Base-by-base conservation (phyloP, 495 filamentous ascomycete species). In the Cercophora sp. region DNA sequence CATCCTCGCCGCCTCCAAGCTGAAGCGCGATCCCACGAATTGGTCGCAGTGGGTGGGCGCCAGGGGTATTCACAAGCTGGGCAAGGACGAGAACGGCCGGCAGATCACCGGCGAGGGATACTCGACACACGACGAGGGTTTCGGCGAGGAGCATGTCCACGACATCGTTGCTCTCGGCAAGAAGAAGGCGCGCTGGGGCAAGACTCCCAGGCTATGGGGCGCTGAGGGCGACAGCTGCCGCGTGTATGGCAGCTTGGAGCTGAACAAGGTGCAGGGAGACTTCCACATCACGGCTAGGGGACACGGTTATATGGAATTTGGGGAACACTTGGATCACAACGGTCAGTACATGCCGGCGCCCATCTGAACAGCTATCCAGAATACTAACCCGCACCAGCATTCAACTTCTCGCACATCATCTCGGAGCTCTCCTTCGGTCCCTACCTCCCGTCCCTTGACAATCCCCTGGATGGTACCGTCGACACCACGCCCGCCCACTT, bases 351-450 rank as follows among this genome's bases (percentile, higher is more conserved):
- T 27, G 1, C 15, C 11, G 19, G 31, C 10, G 10, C 6, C 42
- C 34, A 22, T 32, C 16, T 22, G 13, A 35, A 8, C 6, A 22
- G 36, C 23, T 34, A 15, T 23, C 16, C 19, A 16, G 32, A n/a
- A n/a, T 16, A 36, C 49, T 49, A 48, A 37, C 49, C 9, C 8
- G 36, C 20, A 10, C 9, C 4, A 91, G 88, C 79, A 19, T 98
- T 98, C 83, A 97, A 99, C 77, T 97, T 99, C 82, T 90, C 91
- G 22, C 93, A 99, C 75, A 86, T 95, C 71, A 84, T 97, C 71
- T 91, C 86, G 58, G 92, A 97, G 68, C 85, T 99, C 58, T 96
- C 92, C 59, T 99, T 94, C 71, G 93, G 93, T 0, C 88, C 91
- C 19, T 93, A 88, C 75, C 96, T 96, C 72, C 93, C 94, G 9